Evolutionary conservation across 352 stramenopile genomes (phyloP), one percentile per base, ranked within the genome.

Genomic region (Phytopythium helicoides): DNA sequence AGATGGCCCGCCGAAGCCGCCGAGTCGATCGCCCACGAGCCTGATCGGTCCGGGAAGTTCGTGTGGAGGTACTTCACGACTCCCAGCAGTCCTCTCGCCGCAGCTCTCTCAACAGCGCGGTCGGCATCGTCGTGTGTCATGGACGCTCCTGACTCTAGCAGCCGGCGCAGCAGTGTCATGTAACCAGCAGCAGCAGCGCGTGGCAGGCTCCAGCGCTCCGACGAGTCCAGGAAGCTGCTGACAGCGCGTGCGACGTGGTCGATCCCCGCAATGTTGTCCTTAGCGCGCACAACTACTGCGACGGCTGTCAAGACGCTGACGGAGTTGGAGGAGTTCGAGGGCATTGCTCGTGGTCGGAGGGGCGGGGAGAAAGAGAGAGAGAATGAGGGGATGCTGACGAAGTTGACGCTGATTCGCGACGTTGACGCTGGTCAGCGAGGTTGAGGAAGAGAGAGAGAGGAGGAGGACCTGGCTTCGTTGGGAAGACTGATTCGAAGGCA

Each of bases 1-100:
- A 52, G 21, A 41, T 52, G 51, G 1, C 40, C 40, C 10, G 21
- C 12, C 19, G 40, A 23, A 9, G 40, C 40, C 40, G 40, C 40
- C 9, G 11, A 11, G 18, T 47, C 40, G 18, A 47, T n/a, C 3
- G 22, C 21, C 21, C 3, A 18, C 22, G 40, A 33, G 3, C 40
- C 21, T 4, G 3, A 23, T 6, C 40, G 40, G 3, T 25, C 18
- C 8, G 40, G 40, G 40, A 47, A 47, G 40, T 18, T 10, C 21
- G 28, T 23, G 21, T 14, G 18, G 2, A 47, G 40, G 6, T 33
- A 18, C 1, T 15, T 19, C 40, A 47, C 21, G 1, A 47, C 40
- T 23, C 33, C 10, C 3, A 47, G 40, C 7, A 9, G 19, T 18
- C 40, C 40, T 2, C 11, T 10, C 21, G n/a, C 21, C 2, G 40